Base-by-base conservation (phyloP, 2,329 filamentous ascomycete genomes). In the Hymenoscyphus linearis region DNA sequence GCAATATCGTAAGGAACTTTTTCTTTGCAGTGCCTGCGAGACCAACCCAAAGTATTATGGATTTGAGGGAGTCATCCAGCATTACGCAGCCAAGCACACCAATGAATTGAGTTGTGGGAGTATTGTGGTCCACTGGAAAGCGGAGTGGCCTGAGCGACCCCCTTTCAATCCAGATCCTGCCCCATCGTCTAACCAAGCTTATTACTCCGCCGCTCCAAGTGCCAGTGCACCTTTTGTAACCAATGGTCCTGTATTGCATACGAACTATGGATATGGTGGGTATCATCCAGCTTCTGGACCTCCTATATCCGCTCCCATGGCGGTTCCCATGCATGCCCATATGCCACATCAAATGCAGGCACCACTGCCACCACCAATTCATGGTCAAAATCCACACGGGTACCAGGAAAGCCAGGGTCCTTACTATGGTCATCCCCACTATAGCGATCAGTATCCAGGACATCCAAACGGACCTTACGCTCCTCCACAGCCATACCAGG, bases 1-100 rank as follows among this genome's bases (percentile, higher is more conserved):
- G 64, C 75, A 78, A 53, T 80, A 82, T 67, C 80, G 85, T 67
- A 89, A 86, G 69, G 89, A 93, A 60, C 76, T 93, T 10, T 95
- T 95, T 73, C 80, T 89, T 61, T 95, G 90, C 76, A 86, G 85
- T 67, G 82, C 79, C 34, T 92, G 89, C 72, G 83, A 86, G 55
- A 79, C 78, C 56, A 84, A 82, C 66, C 75, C 78, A 54, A 91
- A 89, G 72, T 82, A 82, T 60, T 93, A 90, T 68, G 86, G 86
- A 0, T 89, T 95, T 65, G 89, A 93, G 74, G 86, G 86, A 9
- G 84, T 93, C 31, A 83, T 93, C 53, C 90, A 95, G 71, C 91
- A 96, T 73, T 93, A 87, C 71, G 89, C 89, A 61, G 89, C 89
- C 47, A 95, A 93, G 73, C 91, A 95, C 71, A 92, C 89, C 52